A percentile compares a stretch with the other conserved stretches of the same genome.
Conservation (phyloP, 2,329 filamentous ascomycete genomes). For the Colletotrichum horii region DNA sequence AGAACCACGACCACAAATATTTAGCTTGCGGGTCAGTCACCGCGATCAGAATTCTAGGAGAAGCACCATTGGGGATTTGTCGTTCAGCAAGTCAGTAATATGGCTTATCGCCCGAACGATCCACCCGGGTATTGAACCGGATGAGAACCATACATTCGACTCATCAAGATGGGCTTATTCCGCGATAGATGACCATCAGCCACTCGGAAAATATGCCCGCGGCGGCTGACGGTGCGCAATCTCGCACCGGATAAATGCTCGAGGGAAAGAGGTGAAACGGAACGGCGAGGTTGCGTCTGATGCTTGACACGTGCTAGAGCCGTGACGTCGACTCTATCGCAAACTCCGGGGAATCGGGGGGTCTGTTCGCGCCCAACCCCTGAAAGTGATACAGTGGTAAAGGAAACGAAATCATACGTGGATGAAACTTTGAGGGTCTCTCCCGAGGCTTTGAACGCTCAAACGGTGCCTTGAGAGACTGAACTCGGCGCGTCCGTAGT, state of each 20-base stretch:
- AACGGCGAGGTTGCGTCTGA: constrained; percentile 3
- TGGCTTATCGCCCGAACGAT: neutral
- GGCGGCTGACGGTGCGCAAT: neutral
- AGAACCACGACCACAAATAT: neutral
- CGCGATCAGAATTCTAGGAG: neutral
- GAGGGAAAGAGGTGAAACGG: neutral
- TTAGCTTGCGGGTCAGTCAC: neutral
- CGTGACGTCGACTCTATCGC: neutral
- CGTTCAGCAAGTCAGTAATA: too few species aligned
- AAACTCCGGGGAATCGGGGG: neutral
- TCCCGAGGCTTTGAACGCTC: neutral
- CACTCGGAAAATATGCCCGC: neutral
- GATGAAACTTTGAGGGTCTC: neutral
- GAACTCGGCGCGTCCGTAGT: neutral
- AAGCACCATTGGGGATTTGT: too few species aligned
- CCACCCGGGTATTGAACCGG: neutral
- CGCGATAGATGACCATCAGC: neutral
- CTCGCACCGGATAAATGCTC: neutral
- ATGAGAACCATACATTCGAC: too few species aligned
- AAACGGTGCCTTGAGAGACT: neutral
- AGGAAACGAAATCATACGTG: neutral
- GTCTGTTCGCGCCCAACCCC: constrained; percentile 7
- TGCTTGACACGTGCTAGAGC: constrained; percentile 10
- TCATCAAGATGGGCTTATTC: too few species aligned
- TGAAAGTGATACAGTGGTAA: neutral